Evolutionary conservation across 1,284 basidiomycete species (phyloP).

Genomic region (Microbotryum intermedium): DNA sequence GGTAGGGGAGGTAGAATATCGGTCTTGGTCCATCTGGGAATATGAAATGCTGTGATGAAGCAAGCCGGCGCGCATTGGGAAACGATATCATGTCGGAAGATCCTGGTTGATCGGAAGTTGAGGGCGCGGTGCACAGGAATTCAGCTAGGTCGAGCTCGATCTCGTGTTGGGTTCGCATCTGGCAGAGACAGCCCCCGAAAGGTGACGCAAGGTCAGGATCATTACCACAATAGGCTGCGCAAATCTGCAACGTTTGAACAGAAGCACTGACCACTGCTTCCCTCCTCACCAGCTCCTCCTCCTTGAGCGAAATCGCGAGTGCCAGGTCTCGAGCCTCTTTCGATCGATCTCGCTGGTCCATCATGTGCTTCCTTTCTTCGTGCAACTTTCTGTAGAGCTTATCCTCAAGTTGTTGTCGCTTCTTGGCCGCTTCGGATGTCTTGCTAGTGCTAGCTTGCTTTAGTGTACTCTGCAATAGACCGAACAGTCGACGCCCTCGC

Average conservation of each 20-base stretch:
- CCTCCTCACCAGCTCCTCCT: conserved; percentile 23
- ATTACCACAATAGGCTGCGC: not conserved
- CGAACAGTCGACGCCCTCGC: conserved; percentile 31
- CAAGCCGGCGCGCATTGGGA: conserved; percentile 23
- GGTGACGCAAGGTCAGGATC: not conserved
- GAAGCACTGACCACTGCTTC: conserved; percentile 25
- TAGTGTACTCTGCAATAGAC: conserved; percentile 29
- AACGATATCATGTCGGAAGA: conserved; percentile 11
- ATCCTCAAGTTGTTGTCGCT: conserved; percentile 28
- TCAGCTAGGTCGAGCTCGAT: conserved; percentile 30
- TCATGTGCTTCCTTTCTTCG: conserved; percentile 19
- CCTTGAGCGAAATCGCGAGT: conserved; percentile 17
- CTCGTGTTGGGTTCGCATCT: conserved; percentile 28
- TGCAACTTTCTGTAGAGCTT: conserved; percentile 23
- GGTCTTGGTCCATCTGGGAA: conserved; percentile 10
- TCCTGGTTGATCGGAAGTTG: not conserved
- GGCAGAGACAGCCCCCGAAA: no score
- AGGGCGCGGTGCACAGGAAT: conserved; percentile 29
- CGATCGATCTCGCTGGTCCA: conserved; percentile 16
- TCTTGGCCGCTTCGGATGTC: conserved; percentile 18
- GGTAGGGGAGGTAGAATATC: conserved; percentile 32
- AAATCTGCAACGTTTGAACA: not conserved
- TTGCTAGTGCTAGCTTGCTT: conserved; percentile 27
- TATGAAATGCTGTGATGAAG: not conserved
- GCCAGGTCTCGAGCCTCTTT: conserved; percentile 21